Conservation (phyloP, 768 basidiomycete species). For the Tephrocybe rancida region DNA sequence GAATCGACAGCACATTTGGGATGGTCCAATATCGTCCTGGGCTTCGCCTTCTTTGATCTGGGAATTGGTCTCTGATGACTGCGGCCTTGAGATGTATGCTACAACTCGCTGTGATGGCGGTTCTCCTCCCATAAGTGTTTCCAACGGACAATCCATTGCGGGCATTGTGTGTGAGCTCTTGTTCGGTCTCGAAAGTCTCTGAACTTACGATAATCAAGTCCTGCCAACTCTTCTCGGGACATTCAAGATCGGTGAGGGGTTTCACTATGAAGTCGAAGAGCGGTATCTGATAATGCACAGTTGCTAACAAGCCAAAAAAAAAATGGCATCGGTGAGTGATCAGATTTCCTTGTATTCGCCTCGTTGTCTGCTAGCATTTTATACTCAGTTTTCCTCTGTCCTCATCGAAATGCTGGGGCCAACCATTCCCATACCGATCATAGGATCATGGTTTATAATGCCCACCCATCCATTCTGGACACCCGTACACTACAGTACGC, state of each 20-base stretch:
- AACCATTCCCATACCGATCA: conserved; percentile 76
- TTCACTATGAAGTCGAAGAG: neutral
- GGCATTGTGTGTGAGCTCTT: conserved; percentile 65
- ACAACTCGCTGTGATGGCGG: conserved; percentile 74
- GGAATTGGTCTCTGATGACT: conserved; percentile 73
- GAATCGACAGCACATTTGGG: conserved; percentile 36
- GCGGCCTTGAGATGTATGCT: conserved; percentile 74
- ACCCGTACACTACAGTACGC: conserved; percentile 76
- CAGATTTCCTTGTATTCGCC: neutral
- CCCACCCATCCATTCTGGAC: conserved; percentile 76
- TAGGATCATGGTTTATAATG: conserved; percentile 79
- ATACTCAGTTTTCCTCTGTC: conserved; percentile 59
- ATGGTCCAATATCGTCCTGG: conserved; percentile 79
- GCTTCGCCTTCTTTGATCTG: conserved; percentile 63
- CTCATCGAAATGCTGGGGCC: conserved; percentile 70
- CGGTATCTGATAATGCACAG: conserved; percentile 34
- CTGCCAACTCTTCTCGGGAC: conserved; percentile 79
- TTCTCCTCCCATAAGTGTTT: conserved; percentile 72
- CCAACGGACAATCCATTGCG: conserved; percentile 68
- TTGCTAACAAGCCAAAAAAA: conserved; percentile 80
- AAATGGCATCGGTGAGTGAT: conserved; percentile 80
- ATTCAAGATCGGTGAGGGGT: conserved; percentile 66
- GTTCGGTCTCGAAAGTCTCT: neutral
- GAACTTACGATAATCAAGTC: conserved; percentile 34
- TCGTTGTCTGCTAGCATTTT: neutral